phyloP scores from a whole-genome alignment of 2,329 filamentous ascomycete genomes.

The Elsinoe arachidis region DNA sequence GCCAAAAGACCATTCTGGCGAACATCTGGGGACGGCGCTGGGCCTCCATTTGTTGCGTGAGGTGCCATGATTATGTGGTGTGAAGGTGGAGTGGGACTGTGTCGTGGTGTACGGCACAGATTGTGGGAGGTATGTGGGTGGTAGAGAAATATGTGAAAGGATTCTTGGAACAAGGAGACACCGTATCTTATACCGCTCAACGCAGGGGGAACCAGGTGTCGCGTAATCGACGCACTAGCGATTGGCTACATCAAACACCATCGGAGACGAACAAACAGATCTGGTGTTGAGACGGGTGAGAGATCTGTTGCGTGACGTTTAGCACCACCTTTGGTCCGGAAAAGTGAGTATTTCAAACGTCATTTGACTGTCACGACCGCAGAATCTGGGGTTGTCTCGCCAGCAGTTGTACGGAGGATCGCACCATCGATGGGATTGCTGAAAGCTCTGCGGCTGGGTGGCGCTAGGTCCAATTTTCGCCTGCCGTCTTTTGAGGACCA shows the following conservation, averaged over 20 bases:
- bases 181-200: neutral
- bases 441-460: neutral
- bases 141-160: neutral
- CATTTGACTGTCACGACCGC: constrained; percentile 6
- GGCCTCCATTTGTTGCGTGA: constrained; percentile 6
- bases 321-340: neutral
- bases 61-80: neutral
- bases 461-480: neutral
- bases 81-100: neutral
- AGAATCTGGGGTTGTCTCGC: constrained; percentile 8
- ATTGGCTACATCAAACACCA: constrained; percentile 6
- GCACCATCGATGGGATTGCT: neutral
- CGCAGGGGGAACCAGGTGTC: neutral
- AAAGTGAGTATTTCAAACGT: constrained; percentile 6
- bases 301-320: constrained; percentile 5
- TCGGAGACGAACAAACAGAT: neutral
- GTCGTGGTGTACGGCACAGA: neutral
- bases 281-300: neutral
- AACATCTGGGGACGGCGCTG: constrained; percentile 21
- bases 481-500: neutral
- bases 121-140: neutral
- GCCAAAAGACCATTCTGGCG: constrained; percentile 30
- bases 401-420: neutral
- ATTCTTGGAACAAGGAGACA: neutral
- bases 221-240: constrained; percentile 8